phyloP scores from a whole-genome alignment of 2,329 filamentous ascomycete species.

The Beauveria caledonica region DNA sequence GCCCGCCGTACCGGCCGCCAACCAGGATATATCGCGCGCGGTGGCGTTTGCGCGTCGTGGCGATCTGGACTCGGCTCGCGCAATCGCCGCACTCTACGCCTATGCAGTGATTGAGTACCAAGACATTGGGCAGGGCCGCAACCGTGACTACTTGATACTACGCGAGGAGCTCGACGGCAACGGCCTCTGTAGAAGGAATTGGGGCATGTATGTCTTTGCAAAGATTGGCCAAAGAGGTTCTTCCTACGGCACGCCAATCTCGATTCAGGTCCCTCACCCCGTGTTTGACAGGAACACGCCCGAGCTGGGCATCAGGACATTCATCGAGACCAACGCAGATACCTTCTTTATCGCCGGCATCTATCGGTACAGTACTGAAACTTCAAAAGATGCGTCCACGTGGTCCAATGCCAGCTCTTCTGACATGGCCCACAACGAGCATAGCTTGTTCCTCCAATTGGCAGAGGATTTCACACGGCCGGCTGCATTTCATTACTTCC shows the following conservation, averaged over 20 bases:
- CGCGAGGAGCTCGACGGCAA: neutral
- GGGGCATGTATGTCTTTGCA: slow-evolving; percentile 9
- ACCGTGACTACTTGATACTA: slow-evolving; percentile 5
- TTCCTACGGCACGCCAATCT: slow-evolving; percentile 4
- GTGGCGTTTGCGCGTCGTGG: neutral
- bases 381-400: neutral
- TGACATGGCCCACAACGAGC: slow-evolving; percentile 6
- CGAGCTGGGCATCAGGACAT: neutral
- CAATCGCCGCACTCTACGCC: neutral
- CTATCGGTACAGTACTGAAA: neutral
- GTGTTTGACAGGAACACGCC: slow-evolving; percentile 7
- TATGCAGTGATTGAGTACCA: slow-evolving; percentile 3
- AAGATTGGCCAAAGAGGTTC: neutral
- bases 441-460: slow-evolving; percentile 6
- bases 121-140: neutral
- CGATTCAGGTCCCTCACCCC: slow-evolving; percentile 5
- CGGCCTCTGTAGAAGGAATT: neutral
- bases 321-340: slow-evolving; percentile 6
- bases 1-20: neutral
- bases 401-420: slow-evolving; percentile 1
- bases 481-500: neutral
- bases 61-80: neutral
- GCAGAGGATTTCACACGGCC: slow-evolving; percentile 3
- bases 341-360: slow-evolving; percentile 5
- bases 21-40: slow-evolving; percentile 1